Evolutionary conservation across 2,329 filamentous ascomycete genomes (phyloP).

Genomic region (Talaromyces sp.): DNA sequence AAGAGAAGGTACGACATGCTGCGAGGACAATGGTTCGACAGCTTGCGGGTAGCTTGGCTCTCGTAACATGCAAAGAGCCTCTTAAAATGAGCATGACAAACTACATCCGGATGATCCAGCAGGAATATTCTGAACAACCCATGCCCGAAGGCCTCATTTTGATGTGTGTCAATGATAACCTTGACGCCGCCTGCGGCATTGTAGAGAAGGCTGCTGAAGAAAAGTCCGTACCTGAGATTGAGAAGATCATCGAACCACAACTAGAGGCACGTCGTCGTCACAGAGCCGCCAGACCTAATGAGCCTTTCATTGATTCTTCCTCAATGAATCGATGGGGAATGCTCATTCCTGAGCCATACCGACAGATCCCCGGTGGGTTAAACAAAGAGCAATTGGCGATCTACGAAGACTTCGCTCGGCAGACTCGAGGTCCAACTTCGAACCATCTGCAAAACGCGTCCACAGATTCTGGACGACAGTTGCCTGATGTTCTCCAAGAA

Average conservation of each 20-base stretch:
- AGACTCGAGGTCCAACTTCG: conserved; percentile 61
- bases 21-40: conserved; percentile 93
- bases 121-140: conserved; percentile 59
- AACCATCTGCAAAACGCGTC: conserved; percentile 53
- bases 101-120: conserved; percentile 82
- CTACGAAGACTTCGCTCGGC: conserved; percentile 91
- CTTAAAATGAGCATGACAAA: conserved; percentile 95
- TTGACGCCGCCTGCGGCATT: conserved; percentile 86
- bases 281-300: conserved; percentile 67
- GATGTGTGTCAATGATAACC: conserved; percentile 98
- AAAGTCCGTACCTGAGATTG: conserved; percentile 87
- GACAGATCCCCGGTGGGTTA: conserved; percentile 73
- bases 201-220: conserved; percentile 96
- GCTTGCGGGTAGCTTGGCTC: conserved; percentile 83
- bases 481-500: conserved; percentile 60
- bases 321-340: conserved; percentile 80
- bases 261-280: conserved; percentile 73
- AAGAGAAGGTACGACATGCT: conserved; percentile 76
- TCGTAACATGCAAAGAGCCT: conserved; percentile 98
- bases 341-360: conserved; percentile 90
- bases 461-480: conserved; percentile 55
- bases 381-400: conserved; percentile 92
- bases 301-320: conserved; percentile 74
- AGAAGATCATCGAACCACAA: conserved; percentile 81
- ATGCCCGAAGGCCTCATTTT: conserved; percentile 92